phyloP scores from a whole-genome alignment of 2,329 filamentous ascomycete genomes.

The Cadophora gregata region DNA sequence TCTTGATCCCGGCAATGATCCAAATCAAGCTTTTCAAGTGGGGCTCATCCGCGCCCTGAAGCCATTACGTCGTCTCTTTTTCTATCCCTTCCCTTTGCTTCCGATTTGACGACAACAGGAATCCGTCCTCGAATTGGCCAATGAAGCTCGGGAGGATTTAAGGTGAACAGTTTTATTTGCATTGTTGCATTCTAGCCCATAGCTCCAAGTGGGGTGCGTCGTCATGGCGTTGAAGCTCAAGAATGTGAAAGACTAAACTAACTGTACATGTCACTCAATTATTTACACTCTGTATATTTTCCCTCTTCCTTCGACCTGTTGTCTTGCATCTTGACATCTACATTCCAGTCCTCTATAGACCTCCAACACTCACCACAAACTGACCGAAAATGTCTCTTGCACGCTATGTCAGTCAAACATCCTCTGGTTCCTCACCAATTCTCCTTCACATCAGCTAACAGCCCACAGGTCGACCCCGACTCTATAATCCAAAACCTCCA shows the following conservation, averaged over 20 bases:
- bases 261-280: too few species aligned
- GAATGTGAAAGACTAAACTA: neutral
- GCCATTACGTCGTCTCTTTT: slow-evolving; percentile 25
- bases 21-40: slow-evolving; percentile 22
- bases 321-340: neutral
- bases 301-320: neutral
- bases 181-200: slow-evolving; percentile 5
- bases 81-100: neutral
- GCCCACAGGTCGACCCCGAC: slow-evolving; percentile 57
- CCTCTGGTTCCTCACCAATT: neutral
- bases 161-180: neutral
- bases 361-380: slow-evolving; percentile 17
- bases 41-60: neutral
- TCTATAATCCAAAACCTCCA: slow-evolving; percentile 60
- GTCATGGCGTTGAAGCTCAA: slow-evolving; percentile 14
- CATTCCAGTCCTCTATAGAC: neutral
- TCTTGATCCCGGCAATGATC: slow-evolving; percentile 6
- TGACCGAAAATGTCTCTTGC: slow-evolving; percentile 53
- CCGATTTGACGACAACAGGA: slow-evolving; percentile 1
- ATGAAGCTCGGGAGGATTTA: neutral
- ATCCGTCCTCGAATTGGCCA: neutral
- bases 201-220: slow-evolving; percentile 16
- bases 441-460: neutral
- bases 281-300: neutral
- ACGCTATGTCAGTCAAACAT: slow-evolving; percentile 51